Base-by-base conservation (phyloP, 306 rosid species). In the Purshia tridentata region DNA sequence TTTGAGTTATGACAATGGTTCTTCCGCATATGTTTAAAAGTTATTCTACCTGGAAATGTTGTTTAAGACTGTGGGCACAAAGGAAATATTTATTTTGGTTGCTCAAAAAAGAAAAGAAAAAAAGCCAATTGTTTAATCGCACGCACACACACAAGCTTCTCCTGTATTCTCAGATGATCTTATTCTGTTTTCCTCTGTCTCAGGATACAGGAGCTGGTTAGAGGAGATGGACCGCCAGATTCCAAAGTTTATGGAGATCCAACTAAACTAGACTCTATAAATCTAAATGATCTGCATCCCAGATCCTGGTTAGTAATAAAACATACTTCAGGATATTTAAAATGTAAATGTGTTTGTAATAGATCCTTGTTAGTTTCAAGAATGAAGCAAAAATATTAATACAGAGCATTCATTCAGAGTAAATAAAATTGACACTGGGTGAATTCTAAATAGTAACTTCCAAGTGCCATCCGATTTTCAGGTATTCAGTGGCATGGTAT, bases 401-500 rank as follows among this genome's bases (percentile, higher is more conserved):
- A 46, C 56, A 65, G 69, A 71, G 67, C 0, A 51, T 16, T 51
- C 56, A 72, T 72, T n/a, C 14, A 13, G 54, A 70, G 62, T 37
- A 50, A 69, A 58, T 48, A 22, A 59, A 67, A 55, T 72, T 47
- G 58, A 70, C 16, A 64, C 57, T 69, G 49, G 41, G 60, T 67
- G 67, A 75, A 62, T 59, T 67, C 74, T 69, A 48, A 83, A 49
- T 61, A 71, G 63, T 68, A 78, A 62, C 56, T 70, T 64, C 76
- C 70, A 13, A 19, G 23, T 23, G 69, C 72, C 39, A 65, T 65
- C 57, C 80, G 64, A 59, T 83, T 75, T 81, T 84, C 92, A 92
- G 98, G 98, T 92, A 82, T 75, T 78, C 98, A 0, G 98, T 92
- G 65, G 98, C 98, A 1, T 90, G 98, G 98, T 92, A 92, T 87